A percentile compares a stretch with the other conserved stretches of the same genome.
Evolutionary conservation across 2,329 filamentous ascomycete species (phyloP).

Genomic region (Fusarium sambucinum): DNA sequence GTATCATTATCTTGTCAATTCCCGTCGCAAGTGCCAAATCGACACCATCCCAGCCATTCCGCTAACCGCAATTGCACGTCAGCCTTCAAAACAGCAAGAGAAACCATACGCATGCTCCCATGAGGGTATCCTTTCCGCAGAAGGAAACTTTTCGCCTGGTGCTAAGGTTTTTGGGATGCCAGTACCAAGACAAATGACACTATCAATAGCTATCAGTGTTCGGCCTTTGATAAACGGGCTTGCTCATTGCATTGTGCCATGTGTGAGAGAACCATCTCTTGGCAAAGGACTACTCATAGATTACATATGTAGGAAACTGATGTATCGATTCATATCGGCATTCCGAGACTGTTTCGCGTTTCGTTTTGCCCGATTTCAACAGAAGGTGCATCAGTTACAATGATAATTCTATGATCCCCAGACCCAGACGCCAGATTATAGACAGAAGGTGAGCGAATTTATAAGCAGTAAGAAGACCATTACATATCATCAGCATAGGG

Average conservation of each 20-base stretch:
- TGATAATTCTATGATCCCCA: not conserved
- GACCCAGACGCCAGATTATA: not conserved
- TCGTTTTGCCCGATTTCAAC: not conserved
- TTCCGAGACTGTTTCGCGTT: not conserved
- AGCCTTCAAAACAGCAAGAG: not conserved
- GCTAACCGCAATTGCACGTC: not conserved
- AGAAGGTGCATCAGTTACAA: not conserved
- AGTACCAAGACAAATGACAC: conserved; percentile 1
- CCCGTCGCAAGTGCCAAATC: not conserved
- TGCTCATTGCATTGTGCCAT: not conserved
- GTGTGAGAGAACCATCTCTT: not conserved
- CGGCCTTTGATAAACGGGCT: not conserved
- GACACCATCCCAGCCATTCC: not conserved
- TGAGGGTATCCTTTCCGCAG: not conserved
- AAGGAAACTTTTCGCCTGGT: conserved; percentile 8
- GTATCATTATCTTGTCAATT: not conserved
- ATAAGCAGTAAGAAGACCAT: not conserved
- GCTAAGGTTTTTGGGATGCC: conserved; percentile 19
- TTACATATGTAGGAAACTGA: not conserved
- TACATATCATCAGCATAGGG: not conserved
- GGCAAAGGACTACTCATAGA: not conserved
- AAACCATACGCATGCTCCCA: not conserved
- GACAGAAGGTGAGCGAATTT: not conserved
- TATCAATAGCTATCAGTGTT: conserved; percentile 6
- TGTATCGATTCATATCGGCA: not conserved